These are phyloP conservation scores for Tetradesmus obliquus DNA, from an alignment of 139 green algal species.

Conservation along the genomic window DNA sequence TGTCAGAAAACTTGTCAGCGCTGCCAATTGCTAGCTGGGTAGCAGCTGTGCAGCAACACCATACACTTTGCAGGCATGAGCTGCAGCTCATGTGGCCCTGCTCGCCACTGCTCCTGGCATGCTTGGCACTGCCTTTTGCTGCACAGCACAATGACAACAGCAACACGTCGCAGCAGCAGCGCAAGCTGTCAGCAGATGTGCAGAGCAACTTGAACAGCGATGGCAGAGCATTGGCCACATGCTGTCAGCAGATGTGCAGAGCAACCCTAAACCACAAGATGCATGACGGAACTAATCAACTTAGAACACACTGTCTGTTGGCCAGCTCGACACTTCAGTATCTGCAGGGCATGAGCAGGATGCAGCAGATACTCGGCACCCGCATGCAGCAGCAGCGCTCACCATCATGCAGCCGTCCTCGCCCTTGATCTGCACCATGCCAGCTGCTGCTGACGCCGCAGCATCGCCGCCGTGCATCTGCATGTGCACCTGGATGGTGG, in stretches of 20 bases:
- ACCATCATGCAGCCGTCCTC: constrained; percentile 33
- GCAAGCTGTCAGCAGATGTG: neutral
- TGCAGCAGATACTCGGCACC: no score
- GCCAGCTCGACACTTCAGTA: no score
- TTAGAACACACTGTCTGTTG: no score
- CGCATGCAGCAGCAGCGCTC: neutral
- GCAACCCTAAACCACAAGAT: no score
- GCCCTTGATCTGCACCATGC: constrained; percentile 25
- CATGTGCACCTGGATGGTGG: constrained; percentile 12
- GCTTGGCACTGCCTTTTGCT: constrained; percentile 25
- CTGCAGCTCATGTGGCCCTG: constrained; percentile 26
- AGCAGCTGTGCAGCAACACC: neutral
- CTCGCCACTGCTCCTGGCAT: constrained; percentile 15
- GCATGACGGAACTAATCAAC: no score
- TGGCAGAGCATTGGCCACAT: neutral
- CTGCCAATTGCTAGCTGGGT: neutral
- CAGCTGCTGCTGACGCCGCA: neutral
- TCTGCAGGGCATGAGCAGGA: no score
- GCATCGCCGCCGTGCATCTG: neutral
- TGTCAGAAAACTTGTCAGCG: neutral
- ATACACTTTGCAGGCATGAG: no score
- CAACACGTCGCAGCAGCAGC: neutral
- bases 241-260: neutral
- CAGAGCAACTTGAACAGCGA: no score
- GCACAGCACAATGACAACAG: neutral